Evolutionary conservation across 495 filamentous ascomycete species (phyloP), one percentile per base, ranked within the genome.

Genomic region (Xylaria acuta): DNA sequence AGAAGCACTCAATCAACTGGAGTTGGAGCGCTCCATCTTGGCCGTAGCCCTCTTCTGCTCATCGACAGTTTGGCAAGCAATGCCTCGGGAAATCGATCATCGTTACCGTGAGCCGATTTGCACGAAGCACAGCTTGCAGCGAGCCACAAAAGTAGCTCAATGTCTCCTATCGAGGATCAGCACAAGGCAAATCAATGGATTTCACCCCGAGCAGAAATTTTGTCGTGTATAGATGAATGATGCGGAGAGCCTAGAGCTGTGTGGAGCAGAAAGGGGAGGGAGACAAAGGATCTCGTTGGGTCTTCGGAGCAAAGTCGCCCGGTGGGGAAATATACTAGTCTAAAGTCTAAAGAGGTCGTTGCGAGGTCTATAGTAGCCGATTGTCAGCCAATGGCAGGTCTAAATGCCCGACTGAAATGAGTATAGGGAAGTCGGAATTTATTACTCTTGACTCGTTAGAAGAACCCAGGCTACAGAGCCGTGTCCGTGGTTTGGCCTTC

Each of bases 231-330:
- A 27, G 22, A 27, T 27, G 22, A 14, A 53, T 53, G 3, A 53
- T 53, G 49, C 22, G 49, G 49, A 51, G 47, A 22, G 25, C 47
- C 5, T n/a, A 53, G 22, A 12, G 49, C 11, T 53, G 22, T 53
- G 49, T 53, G 49, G 49, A 53, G 49, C 49, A 22, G 22, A 53
- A 53, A 53, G 49, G 22, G 9, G 22, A 53, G 2, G 12, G 22
- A 27, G 22, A 53, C 14, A 53, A 11, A 53, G 22, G 49, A 27
- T 53, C 49, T 53, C 49, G 49, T n/a, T 62, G 34, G 58, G 58
- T 34, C 34, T 62, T 62, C 58, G 58, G 58, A 62, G 34, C 58
- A 62, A 34, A 62, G 58, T 62, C 58, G 20, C 36, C 58, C 58
- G 58, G 34, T 12, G 32, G 58, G 34, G 32, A 62, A 40, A 62